phyloP scores from a whole-genome alignment of 1,284 basidiomycete genomes.

The Trichosporon sp. region DNA sequence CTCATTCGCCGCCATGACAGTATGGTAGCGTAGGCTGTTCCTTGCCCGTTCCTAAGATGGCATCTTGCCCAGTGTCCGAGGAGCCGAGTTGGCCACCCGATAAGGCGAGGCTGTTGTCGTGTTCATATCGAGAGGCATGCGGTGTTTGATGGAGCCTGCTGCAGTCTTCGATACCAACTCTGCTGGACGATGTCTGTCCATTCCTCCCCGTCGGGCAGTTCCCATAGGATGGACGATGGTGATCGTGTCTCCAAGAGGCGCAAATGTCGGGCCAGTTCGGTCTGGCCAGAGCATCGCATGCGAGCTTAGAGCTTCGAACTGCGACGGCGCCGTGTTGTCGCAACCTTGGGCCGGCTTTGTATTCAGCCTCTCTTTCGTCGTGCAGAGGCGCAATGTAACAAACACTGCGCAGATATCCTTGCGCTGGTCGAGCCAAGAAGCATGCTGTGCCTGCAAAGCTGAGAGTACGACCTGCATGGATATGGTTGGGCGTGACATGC shows the following conservation, averaged over 20 bases:
- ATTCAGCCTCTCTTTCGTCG: background rate
- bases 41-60: background rate
- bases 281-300: too few relatives aligned
- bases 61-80: background rate
- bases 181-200: background rate
- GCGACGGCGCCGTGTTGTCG: background rate
- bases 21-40: background rate
- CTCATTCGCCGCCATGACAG: background rate
- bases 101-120: too few relatives aligned
- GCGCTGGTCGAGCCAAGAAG: background rate
- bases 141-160: background rate
- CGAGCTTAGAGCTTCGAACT: background rate
- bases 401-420: too few relatives aligned
- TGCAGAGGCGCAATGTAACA: too few relatives aligned
- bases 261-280: background rate
- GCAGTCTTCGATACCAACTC: background rate
- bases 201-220: background rate
- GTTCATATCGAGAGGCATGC: background rate
- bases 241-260: background rate
- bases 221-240: background rate
- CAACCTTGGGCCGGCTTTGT: background rate
- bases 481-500: background rate
- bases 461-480: background rate
- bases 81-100: too few relatives aligned
- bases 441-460: background rate